Conservation (phyloP, 345 rosid genomes). For the Conringia planisiliqua region DNA sequence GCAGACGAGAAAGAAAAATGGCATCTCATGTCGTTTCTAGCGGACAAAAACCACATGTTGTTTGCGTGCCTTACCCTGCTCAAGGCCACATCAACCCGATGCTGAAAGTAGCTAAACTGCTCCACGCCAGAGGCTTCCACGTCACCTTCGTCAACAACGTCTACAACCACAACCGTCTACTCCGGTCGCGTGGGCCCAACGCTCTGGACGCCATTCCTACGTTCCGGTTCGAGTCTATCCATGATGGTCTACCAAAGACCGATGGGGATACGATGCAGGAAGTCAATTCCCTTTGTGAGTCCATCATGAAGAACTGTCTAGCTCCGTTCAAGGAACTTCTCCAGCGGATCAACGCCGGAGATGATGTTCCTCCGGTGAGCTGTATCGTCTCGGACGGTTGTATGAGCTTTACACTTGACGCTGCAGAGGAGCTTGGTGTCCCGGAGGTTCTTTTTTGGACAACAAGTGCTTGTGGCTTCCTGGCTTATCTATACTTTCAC, state of each 20-base stretch:
- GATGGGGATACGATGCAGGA: slow-evolving; percentile 29
- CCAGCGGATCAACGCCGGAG: background rate
- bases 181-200: slow-evolving; percentile 26
- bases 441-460: slow-evolving; percentile 1
- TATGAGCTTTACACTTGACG: slow-evolving; percentile 12
- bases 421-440: slow-evolving; percentile 8
- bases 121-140: slow-evolving; percentile 26
- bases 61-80: background rate
- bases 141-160: slow-evolving; percentile 44
- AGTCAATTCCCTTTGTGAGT: slow-evolving; percentile 25
- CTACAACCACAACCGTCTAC: slow-evolving; percentile 34
- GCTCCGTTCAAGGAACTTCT: slow-evolving; percentile 25
- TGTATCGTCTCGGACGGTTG: slow-evolving; percentile 3
- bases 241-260: slow-evolving; percentile 34
- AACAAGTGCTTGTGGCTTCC: slow-evolving; percentile 1
- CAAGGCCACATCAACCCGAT: slow-evolving; percentile 3
- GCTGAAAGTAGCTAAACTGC: slow-evolving; percentile 1
- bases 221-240: slow-evolving; percentile 35
- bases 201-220: slow-evolving; percentile 23
- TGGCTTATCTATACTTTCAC: background rate
- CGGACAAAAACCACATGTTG: background rate
- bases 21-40: background rate
- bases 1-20: background rate
- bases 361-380: slow-evolving; percentile 13
- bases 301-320: slow-evolving; percentile 18